These are phyloP conservation scores for Lavandula angustifolia DNA, from an alignment of 257 asterid species.

Conservation along the genomic window DNA sequence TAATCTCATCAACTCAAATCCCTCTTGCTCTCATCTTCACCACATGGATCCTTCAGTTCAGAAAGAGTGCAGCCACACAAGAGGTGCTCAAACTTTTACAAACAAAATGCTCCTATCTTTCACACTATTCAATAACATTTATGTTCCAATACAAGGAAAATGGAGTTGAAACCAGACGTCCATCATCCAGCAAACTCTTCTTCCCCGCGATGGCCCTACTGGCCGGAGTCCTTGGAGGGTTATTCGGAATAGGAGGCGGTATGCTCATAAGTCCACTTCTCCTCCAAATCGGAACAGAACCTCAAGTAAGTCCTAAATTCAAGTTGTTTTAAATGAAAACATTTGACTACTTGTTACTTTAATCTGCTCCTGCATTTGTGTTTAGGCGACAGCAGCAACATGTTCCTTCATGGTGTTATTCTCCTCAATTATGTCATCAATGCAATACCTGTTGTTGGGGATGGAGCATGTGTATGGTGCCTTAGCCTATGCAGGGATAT, in stretches of 20 bases:
- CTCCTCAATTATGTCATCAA: conserved; percentile 90
- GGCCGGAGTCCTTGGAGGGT: conserved; percentile 83
- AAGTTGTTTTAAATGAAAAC: too few species aligned
- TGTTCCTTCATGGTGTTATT: conserved; percentile 90
- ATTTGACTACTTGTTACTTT: too few species aligned
- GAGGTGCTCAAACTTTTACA: conserved; percentile 38
- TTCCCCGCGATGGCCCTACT: conserved; percentile 83
- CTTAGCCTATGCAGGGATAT: conserved; percentile 49
- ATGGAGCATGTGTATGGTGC: conserved; percentile 63
- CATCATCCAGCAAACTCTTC: conserved; percentile 35
- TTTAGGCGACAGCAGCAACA: conserved; percentile 82
- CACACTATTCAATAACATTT: not conserved
- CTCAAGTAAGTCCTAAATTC: conserved; percentile 55
- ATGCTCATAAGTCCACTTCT: conserved; percentile 89
- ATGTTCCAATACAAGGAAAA: conserved; percentile 46
- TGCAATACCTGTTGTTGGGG: conserved; percentile 69
- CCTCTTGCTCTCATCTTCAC: conserved; percentile 73
- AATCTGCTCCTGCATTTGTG: not conserved
- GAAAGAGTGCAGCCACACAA: conserved; percentile 31
- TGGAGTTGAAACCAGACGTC: conserved; percentile 25
- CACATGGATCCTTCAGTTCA: conserved; percentile 48
- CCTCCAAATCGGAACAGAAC: conserved; percentile 73
- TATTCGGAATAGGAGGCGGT: conserved; percentile 95
- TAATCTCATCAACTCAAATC: conserved; percentile 65
- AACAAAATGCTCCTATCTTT: too few species aligned